Evolutionary conservation across 371 early-diverging fungal species (phyloP).

Genomic region (Circinella minor): DNA sequence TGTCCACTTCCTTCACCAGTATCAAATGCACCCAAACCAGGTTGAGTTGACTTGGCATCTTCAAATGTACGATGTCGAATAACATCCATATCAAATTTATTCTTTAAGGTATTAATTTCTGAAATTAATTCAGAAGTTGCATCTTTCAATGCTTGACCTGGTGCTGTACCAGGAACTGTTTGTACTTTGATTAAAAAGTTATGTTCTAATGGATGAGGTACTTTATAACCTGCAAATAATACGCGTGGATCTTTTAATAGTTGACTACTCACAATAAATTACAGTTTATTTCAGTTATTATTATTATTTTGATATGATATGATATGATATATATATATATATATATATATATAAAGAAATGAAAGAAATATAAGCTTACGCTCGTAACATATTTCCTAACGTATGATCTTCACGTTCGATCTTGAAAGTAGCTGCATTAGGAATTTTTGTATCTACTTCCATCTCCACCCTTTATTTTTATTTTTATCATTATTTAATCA

Average conservation of each 20-base stretch:
- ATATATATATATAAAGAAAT: neutral
- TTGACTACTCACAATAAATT: constrained; percentile 58
- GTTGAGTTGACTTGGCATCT: constrained; percentile 44
- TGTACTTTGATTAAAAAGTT: constrained; percentile 89
- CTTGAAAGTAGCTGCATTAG: constrained; percentile 92
- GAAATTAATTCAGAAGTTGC: constrained; percentile 80
- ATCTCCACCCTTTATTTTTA: constrained; percentile 70
- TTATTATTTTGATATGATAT: no score
- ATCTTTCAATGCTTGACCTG: constrained; percentile 79
- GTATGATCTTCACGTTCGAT: constrained; percentile 98
- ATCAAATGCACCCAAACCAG: constrained; percentile 31
- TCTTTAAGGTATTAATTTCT: constrained; percentile 82
- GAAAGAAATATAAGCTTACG: constrained; percentile 56
- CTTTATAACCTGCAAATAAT: constrained; percentile 96
- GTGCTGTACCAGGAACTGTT: constrained; percentile 85
- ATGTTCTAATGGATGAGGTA: constrained; percentile 98
- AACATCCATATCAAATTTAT: constrained; percentile 78
- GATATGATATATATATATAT: neutral
- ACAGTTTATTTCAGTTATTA: no score
- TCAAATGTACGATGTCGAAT: constrained; percentile 54
- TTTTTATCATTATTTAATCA: neutral
- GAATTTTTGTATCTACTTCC: constrained; percentile 88
- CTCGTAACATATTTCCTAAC: constrained; percentile 90
- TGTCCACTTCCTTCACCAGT: neutral
- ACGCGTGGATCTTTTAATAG: constrained; percentile 92